These are phyloP conservation scores for Pseudocercospora fijiensis DNA, from an alignment of 2,329 filamentous ascomycete genomes.

Conservation along the genomic window DNA sequence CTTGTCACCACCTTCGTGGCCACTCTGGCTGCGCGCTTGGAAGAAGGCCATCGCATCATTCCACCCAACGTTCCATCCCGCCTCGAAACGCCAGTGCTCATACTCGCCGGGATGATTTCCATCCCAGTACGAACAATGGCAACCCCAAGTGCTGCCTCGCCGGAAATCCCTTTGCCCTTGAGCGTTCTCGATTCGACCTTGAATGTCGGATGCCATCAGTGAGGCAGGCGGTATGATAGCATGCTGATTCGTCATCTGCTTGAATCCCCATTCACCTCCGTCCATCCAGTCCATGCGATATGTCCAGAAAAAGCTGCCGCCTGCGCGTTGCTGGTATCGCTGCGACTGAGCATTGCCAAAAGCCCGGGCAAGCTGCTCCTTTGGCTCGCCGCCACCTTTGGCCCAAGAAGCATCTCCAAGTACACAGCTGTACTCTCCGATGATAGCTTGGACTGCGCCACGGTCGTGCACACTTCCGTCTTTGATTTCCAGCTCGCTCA, in stretches of 20 bases:
- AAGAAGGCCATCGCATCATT: slow-evolving; percentile 57
- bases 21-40: slow-evolving; percentile 40
- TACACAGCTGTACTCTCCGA: slow-evolving; percentile 61
- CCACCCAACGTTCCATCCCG: slow-evolving; percentile 59
- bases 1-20: slow-evolving; percentile 48
- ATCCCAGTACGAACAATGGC: slow-evolving; percentile 55
- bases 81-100: slow-evolving; percentile 55
- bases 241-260: slow-evolving; percentile 50
- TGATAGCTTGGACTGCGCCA: slow-evolving; percentile 53
- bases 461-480: slow-evolving; percentile 51
- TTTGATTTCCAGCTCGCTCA: slow-evolving; percentile 49
- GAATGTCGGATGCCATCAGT: slow-evolving; percentile 42
- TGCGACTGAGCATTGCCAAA: slow-evolving; percentile 53
- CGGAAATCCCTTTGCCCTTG: slow-evolving; percentile 41
- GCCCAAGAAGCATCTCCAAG: slow-evolving; percentile 53
- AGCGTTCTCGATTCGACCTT: slow-evolving; percentile 42
- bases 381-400: slow-evolving; percentile 38
- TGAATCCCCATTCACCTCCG: slow-evolving; percentile 63
- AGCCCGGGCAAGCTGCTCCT: slow-evolving; percentile 43
- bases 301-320: slow-evolving; percentile 61
- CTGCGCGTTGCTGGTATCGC: slow-evolving; percentile 51
- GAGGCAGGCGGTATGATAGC: slow-evolving; percentile 45
- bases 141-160: slow-evolving; percentile 40
- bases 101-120: slow-evolving; percentile 44
- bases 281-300: slow-evolving; percentile 62